These are phyloP conservation scores for Colletotrichum lupini DNA, from an alignment of 2,329 filamentous ascomycete species.

Conservation along the genomic window DNA sequence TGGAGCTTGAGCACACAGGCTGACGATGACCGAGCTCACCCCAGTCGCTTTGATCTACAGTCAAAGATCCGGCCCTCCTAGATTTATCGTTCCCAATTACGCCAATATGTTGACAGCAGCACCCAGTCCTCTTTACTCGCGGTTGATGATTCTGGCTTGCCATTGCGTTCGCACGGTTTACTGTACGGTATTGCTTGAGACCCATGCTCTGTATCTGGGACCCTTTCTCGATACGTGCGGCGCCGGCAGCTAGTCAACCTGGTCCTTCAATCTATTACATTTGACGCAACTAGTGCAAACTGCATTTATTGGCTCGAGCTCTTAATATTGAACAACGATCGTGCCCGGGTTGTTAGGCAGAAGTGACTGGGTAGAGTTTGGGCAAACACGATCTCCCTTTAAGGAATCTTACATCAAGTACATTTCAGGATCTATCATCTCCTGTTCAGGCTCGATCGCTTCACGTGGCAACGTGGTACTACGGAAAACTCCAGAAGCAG, in stretches of 20 bases:
- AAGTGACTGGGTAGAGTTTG: background rate
- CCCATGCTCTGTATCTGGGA: background rate
- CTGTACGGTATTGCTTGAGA: background rate
- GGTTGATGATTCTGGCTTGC: background rate
- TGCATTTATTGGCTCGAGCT: conserved; percentile 1
- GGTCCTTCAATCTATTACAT: conserved; percentile 1
- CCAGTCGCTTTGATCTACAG: background rate
- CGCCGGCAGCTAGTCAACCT: background rate
- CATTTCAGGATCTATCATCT: background rate
- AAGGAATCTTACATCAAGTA: conserved; percentile 3
- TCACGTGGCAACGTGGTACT: background rate
- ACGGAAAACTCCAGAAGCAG: background rate
- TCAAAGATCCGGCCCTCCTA: background rate
- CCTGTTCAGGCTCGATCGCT: background rate
- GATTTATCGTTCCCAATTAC: background rate
- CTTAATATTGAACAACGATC: background rate
- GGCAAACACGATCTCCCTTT: conserved; percentile 4
- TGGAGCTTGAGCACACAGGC: background rate
- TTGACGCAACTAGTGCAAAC: background rate
- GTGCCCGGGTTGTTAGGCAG: background rate
- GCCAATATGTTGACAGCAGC: background rate
- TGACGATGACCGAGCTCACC: background rate
- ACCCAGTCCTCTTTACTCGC: background rate
- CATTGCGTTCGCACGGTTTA: background rate
- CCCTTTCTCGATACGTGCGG: background rate